phyloP scores from a whole-genome alignment of 2,329 filamentous ascomycete genomes.

The Fusarium succisae region DNA sequence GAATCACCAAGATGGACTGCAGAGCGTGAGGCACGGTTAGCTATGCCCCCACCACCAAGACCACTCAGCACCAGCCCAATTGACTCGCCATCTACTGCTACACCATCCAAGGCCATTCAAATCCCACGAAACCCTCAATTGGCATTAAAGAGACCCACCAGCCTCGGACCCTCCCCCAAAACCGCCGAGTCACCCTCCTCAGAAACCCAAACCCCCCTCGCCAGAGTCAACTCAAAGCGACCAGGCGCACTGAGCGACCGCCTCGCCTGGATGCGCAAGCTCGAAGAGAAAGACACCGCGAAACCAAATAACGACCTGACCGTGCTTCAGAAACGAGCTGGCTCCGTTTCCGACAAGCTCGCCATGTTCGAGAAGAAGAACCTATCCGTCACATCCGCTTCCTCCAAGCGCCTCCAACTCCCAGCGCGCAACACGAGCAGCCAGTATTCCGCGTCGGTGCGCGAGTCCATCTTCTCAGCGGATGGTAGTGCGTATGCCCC shows the following conservation, averaged over 20 bases:
- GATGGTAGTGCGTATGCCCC: constrained; percentile 1
- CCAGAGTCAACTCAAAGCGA: constrained; percentile 2
- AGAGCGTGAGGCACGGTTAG: not conserved
- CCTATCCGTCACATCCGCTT: not conserved
- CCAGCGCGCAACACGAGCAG: constrained; percentile 1
- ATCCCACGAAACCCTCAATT: not conserved
- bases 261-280: constrained; percentile 13
- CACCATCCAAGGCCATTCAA: not conserved
- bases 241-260: constrained; percentile 11
- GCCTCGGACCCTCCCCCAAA: not conserved
- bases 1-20: constrained; percentile 5
- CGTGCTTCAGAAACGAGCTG: constrained; percentile 9
- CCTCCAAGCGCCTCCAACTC: not conserved
- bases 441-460: not conserved
- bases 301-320: constrained; percentile 7
- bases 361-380: constrained; percentile 26
- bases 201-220: not conserved
- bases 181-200: not conserved
- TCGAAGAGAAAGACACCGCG: constrained; percentile 7
- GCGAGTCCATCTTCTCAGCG: constrained; percentile 17
- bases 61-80: not conserved
- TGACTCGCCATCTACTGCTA: not conserved
- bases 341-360: constrained; percentile 20
- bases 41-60: not conserved
- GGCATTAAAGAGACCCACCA: not conserved